Evolutionary conservation across 139 green algal species (phyloP).

Genomic region (Tetratostichococcus sp.): DNA sequence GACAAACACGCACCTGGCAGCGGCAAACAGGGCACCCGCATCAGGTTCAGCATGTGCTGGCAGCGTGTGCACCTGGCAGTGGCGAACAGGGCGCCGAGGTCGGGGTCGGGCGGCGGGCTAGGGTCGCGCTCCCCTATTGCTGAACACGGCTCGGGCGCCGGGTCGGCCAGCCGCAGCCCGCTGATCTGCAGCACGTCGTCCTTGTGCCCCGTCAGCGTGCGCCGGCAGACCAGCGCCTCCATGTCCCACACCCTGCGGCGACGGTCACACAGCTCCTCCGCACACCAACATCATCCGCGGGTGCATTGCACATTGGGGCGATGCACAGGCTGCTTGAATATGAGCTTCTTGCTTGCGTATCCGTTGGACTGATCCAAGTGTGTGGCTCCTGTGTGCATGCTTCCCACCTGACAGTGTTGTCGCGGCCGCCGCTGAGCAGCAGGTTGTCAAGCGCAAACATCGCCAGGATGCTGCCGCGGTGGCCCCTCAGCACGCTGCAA

Average conservation of each 20-base stretch:
- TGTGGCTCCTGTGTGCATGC: too few species aligned
- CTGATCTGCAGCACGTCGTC: slow-evolving; percentile 71
- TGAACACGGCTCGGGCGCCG: not conserved
- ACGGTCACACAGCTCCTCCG: not conserved
- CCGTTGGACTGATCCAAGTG: too few species aligned
- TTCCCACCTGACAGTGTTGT: slow-evolving; percentile 71
- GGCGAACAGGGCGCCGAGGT: slow-evolving; percentile 49
- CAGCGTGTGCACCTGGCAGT: slow-evolving; percentile 27
- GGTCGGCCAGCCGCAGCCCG: not conserved
- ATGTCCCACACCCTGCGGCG: slow-evolving; percentile 75
- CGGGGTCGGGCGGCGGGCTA: not conserved
- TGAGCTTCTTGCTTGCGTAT: too few species aligned
- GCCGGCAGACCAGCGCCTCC: slow-evolving; percentile 78
- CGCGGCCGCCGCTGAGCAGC: slow-evolving; percentile 72
- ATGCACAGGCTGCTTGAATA: too few species aligned
- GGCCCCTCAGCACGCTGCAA: slow-evolving; percentile 40
- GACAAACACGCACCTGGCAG: slow-evolving; percentile 16
- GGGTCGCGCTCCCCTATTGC: not conserved
- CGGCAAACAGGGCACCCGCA: slow-evolving; percentile 53
- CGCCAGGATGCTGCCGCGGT: slow-evolving; percentile 80
- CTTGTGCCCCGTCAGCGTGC: slow-evolving; percentile 77
- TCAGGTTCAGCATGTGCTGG: not conserved
- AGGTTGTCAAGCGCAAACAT: slow-evolving; percentile 58
- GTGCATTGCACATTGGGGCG: too few species aligned
- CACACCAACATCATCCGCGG: not conserved